Base-by-base conservation (phyloP, 108 stramenopile species). In the Cyclotella choctawhatcheeana region DNA sequence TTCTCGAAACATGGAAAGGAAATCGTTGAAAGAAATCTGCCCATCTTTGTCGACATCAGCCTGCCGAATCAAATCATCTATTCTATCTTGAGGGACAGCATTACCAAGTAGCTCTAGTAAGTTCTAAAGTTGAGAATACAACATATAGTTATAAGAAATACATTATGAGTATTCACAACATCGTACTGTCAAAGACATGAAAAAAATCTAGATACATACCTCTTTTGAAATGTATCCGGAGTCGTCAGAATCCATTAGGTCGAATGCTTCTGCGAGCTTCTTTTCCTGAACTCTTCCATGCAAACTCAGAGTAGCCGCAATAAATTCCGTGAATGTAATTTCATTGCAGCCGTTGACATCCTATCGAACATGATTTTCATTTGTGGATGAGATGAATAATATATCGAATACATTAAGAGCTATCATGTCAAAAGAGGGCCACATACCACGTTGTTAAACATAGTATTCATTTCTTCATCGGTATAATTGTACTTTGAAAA, bases 311-410 rank as follows among this genome's bases (percentile, higher is more conserved):
- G 94, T 95, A 10, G 95, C 97, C 17, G 96, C 97, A 45, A 96
- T 72, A 81, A 97, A 97, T 77, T 97, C 97, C 29, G 89, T 90
- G 71, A 95, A 97, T 32, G 85, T 74, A 12, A 97, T 86, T 13
- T 64, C 81, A 22, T 90, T 92, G 43, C 81, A 89, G 20, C 82
- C 80, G 77, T 96, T 91, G 21, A 96, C 48, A 78, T 97, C 88
- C 74, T 76, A 27, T 10, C 50, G 7, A n/a, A 20, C 1, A 44
- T 20, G 14, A 18, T 18, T 32, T 22, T 24, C 20, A n/a, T n/a
- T n/a, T 26, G n/a, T 16, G 25, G 3, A 34, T 18, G 35, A 24
- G 37, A 55, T 14, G 25, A 47, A 37, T n/a, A 16, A 64, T 21
- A 64, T 27, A 20, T 12, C 18, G 26, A 20, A 5, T 16, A 65